phyloP scores from a whole-genome alignment of 2,329 filamentous ascomycete species.

The Cladosporium sp. region DNA sequence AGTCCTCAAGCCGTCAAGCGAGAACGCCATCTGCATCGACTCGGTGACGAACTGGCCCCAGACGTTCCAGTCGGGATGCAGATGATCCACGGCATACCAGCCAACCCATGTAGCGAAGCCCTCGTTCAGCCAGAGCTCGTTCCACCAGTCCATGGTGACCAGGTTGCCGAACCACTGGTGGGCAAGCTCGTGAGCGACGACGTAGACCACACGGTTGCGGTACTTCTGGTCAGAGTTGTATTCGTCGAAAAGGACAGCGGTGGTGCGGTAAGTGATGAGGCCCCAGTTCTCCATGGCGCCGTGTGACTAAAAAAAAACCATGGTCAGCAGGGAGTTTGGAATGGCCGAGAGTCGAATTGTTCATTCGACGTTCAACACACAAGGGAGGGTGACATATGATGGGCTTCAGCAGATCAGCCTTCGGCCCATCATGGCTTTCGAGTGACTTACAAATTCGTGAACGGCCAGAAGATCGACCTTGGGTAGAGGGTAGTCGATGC shows the following conservation, averaged over 20 bases:
- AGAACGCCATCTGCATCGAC: constrained; percentile 85
- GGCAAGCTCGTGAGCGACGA: constrained; percentile 95
- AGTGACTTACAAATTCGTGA: constrained; percentile 73
- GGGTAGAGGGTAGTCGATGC: constrained; percentile 86
- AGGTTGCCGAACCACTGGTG: constrained; percentile 88
- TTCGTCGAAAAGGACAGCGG: constrained; percentile 93
- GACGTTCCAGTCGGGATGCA: constrained; percentile 95
- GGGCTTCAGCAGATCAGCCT: constrained; percentile 31
- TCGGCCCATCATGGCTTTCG: neutral
- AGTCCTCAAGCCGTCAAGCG: constrained; percentile 81
- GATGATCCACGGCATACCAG: constrained; percentile 84
- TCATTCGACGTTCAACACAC: neutral
- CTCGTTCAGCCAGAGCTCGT: constrained; percentile 79
- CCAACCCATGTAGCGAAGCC: constrained; percentile 98
- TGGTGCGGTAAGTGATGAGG: constrained; percentile 86
- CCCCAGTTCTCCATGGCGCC: constrained; percentile 97
- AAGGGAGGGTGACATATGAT: constrained; percentile 36
- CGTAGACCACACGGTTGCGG: constrained; percentile 91
- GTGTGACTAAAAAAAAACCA: constrained; percentile 49
- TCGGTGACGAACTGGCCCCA: constrained; percentile 98
- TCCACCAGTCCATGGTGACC: constrained; percentile 91
- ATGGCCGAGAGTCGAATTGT: neutral
- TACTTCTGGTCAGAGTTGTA: constrained; percentile 84
- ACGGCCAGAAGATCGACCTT: constrained; percentile 89
- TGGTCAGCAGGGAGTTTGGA: constrained; percentile 35